Base-by-base conservation (phyloP, 2,329 filamentous ascomycete species). In the Aspergillus sp. region DNA sequence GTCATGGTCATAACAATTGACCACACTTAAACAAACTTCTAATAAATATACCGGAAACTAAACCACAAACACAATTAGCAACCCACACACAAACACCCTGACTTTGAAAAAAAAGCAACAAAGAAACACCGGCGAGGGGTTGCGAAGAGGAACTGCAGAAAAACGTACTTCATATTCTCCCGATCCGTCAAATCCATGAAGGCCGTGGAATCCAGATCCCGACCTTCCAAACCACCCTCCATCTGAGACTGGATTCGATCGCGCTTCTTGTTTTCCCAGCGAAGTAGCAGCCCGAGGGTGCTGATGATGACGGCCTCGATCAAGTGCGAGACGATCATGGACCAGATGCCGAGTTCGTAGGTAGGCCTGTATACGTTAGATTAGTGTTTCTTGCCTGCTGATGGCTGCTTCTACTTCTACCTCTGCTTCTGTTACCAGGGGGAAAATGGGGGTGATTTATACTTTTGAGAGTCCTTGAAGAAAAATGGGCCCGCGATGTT, bases 401-500 rank as follows among this genome's bases (percentile, higher is more conserved):
- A 14, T 42, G 1, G 5, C 7, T 29, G 26, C 26, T 29, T 29
- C 7, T 29, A 4, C 26, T 29, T 29, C 26, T 7, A 4, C 26
- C 2, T 29, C 7, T 29, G 7, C 26, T 7, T 29, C 26, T 10
- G 31, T 11, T 32, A 10, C 11, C 7, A 36, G 4, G 11, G 32
- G 10, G 10, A 14, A 16, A 6, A 42, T 39, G 1, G 12, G 9
- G 45, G 24, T 45, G 49, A 50, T 57, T 54, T 62, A 77, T 62
- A 77, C 65, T 77, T 72, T 65, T 88, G 84, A n/a, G 77, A 67
- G 0, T 79, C 73, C 54, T 82, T 81, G 71, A 87, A 88, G 73
- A 88, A 87, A 71, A 87, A 87, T 0, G 86, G 86, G 0, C 85
- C 83, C 4, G 80, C 81, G 47, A 88, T 85, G 65, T 88, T 87